Conservation (phyloP, 2,329 filamentous ascomycete species). For the Fusarium lateritium region DNA sequence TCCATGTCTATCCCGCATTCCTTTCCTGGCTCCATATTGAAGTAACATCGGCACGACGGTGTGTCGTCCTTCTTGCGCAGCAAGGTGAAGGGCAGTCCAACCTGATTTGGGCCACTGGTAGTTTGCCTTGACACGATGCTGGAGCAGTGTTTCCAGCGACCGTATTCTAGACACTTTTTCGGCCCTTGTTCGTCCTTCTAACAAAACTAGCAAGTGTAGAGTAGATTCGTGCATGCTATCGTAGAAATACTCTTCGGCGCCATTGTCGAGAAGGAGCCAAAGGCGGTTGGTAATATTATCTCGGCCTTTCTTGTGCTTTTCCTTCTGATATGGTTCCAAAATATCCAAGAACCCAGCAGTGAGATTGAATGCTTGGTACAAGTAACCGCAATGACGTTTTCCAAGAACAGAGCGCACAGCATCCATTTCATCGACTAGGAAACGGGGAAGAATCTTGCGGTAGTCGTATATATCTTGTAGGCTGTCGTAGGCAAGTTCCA, state of each 20-base stretch:
- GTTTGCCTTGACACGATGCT: background rate
- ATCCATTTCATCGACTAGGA: no score
- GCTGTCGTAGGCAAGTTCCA: no score
- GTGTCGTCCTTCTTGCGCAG: background rate
- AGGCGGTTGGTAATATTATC: background rate
- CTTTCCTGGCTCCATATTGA: background rate
- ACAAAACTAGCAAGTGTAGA: background rate
- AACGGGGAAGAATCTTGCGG: no score
- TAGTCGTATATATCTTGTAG: no score
- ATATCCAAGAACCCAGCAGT: no score
- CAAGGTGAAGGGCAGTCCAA: conserved; percentile 1
- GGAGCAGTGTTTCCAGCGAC: background rate
- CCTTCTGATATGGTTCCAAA: no score
- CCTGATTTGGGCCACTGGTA: background rate
- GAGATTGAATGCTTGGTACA: no score
- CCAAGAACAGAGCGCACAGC: no score
- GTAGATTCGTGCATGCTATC: background rate
- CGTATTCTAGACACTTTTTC: background rate
- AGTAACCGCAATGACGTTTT: no score
- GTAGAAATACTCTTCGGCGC: background rate
- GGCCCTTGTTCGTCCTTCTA: background rate
- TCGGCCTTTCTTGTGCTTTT: no score
- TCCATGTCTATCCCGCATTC: background rate
- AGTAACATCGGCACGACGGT: background rate
- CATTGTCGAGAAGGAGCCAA: background rate